Evolutionary conservation across 768 basidiomycete species (phyloP).

Genomic region (Coprinellus aureogranulatus): DNA sequence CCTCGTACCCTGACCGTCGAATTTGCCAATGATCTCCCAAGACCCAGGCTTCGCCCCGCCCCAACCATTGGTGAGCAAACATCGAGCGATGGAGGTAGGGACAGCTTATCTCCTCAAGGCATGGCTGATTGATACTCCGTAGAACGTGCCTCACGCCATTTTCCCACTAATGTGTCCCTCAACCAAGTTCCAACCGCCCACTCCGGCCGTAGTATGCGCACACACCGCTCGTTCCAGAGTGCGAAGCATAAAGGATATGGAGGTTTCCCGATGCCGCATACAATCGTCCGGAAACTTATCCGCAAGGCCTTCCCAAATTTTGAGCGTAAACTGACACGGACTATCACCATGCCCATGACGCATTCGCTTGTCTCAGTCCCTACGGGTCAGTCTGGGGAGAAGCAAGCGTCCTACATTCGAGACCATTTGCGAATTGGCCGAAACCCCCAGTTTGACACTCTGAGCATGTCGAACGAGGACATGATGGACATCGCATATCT

Average conservation of each 20-base stretch:
- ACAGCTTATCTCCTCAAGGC: neutral
- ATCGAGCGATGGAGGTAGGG: neutral
- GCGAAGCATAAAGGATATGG: conserved; percentile 60
- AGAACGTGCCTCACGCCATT: neutral
- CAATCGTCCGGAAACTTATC: conserved; percentile 50
- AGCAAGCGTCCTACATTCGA: conserved; percentile 73
- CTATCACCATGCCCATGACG: conserved; percentile 73
- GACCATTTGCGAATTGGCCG: conserved; percentile 76
- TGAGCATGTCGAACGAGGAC: conserved; percentile 65
- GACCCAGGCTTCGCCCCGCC: neutral
- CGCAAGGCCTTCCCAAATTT: conserved; percentile 61
- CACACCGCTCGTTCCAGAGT: conserved; percentile 14
- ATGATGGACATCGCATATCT: conserved; percentile 91
- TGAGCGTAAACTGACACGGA: conserved; percentile 57
- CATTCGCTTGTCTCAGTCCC: conserved; percentile 53
- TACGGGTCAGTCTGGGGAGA: conserved; percentile 41
- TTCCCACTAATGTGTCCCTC: conserved; percentile 12
- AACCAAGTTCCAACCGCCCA: conserved; percentile 10
- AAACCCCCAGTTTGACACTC: conserved; percentile 67
- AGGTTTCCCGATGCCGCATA: conserved; percentile 71
- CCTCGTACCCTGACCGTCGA: conserved; percentile 7
- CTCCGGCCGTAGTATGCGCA: conserved; percentile 18
- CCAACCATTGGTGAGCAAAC: neutral
- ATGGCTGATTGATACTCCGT: neutral
- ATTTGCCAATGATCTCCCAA: conserved; percentile 2